Percentiles rank a stretch among this genome's conserved stretches.
Conservation (phyloP, 208 protist species). For the Blastocrithidia nonstop region DNA sequence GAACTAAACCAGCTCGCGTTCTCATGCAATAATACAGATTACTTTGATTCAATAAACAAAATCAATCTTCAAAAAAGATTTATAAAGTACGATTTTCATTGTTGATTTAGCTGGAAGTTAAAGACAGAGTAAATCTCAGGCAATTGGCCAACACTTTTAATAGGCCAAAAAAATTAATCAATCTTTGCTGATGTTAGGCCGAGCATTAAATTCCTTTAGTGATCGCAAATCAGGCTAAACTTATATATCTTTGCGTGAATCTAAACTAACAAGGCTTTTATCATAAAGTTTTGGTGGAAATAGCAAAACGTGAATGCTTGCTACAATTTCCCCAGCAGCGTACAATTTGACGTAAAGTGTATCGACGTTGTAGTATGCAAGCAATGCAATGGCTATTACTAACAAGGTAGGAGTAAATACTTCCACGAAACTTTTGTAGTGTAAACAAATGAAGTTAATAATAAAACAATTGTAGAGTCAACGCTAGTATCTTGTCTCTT, state of each 20-base stretch:
- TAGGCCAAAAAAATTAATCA: slow-evolving; percentile 86
- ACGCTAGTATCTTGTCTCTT: slow-evolving; percentile 14
- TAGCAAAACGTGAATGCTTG: slow-evolving; percentile 88
- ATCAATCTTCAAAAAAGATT: slow-evolving; percentile 22
- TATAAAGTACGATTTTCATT: slow-evolving; percentile 48
- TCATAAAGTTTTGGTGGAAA: slow-evolving; percentile 86
- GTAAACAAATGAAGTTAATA: slow-evolving; percentile 48
- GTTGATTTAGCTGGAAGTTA: slow-evolving; percentile 77
- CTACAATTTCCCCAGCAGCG: slow-evolving; percentile 61
- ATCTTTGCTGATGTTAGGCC: slow-evolving; percentile 72
- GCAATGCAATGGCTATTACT: slow-evolving; percentile 63
- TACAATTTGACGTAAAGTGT: slow-evolving; percentile 49
- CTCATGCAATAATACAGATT: slow-evolving; percentile 81
- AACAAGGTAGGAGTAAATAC: slow-evolving; percentile 59
- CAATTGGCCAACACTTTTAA: slow-evolving; percentile 58
- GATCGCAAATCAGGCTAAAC: slow-evolving; percentile 37
- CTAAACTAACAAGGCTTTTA: slow-evolving; percentile 79
- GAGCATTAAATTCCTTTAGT: slow-evolving; percentile 72
- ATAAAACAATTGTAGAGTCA: slow-evolving; percentile 26
- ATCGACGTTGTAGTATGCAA: slow-evolving; percentile 63
- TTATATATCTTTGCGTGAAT: slow-evolving; percentile 74
- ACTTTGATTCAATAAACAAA: slow-evolving; percentile 42
- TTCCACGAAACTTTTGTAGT: slow-evolving; percentile 30
- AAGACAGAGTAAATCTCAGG: slow-evolving; percentile 71
- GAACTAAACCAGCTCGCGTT: slow-evolving; percentile 81